A percentile compares a stretch with the other conserved stretches of the same genome.
Conservation (phyloP, 768 basidiomycete genomes). For the Amanita molliuscula region DNA sequence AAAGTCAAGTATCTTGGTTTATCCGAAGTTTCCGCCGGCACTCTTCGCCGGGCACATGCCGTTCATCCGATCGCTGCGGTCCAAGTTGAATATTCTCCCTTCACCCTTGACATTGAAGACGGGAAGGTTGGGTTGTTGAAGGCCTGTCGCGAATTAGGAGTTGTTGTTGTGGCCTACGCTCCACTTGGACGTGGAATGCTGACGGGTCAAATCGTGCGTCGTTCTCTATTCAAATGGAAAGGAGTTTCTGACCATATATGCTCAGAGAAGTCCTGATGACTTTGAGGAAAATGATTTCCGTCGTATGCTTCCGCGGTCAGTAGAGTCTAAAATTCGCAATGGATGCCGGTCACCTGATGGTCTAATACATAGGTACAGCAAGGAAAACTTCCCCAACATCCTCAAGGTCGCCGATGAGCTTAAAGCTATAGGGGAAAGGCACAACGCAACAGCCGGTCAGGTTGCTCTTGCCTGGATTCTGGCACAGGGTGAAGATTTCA, state of each 20-base stretch:
- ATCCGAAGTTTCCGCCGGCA: slow-evolving; percentile 33
- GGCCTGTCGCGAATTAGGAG: slow-evolving; percentile 31
- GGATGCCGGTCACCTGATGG: no score
- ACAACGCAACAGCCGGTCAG: slow-evolving; percentile 34
- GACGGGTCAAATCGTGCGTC: slow-evolving; percentile 30
- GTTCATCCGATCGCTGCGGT: slow-evolving; percentile 34
- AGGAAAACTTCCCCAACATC: slow-evolving; percentile 38
- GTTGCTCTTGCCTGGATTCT: slow-evolving; percentile 40
- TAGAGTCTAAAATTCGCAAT: background rate
- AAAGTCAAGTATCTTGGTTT: slow-evolving; percentile 42
- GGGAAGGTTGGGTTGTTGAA: slow-evolving; percentile 26
- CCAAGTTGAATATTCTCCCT: slow-evolving; percentile 35
- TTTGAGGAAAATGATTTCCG: slow-evolving; percentile 16
- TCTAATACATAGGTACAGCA: slow-evolving; percentile 19
- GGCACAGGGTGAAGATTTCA: slow-evolving; percentile 33
- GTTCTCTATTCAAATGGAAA: background rate
- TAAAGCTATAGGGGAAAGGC: slow-evolving; percentile 25
- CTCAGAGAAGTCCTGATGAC: slow-evolving; percentile 24
- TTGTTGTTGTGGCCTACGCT: slow-evolving; percentile 35
- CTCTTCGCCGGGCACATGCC: slow-evolving; percentile 37
- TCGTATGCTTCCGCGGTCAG: slow-evolving; percentile 21
- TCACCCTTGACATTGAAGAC: slow-evolving; percentile 34
- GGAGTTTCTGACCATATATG: background rate
- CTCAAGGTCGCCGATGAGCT: slow-evolving; percentile 29
- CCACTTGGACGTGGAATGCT: slow-evolving; percentile 40